A percentile compares a stretch with the other conserved stretches of the same genome.
Conservation (phyloP, 257 asterid genomes). For the Buddleja alternifolia region DNA sequence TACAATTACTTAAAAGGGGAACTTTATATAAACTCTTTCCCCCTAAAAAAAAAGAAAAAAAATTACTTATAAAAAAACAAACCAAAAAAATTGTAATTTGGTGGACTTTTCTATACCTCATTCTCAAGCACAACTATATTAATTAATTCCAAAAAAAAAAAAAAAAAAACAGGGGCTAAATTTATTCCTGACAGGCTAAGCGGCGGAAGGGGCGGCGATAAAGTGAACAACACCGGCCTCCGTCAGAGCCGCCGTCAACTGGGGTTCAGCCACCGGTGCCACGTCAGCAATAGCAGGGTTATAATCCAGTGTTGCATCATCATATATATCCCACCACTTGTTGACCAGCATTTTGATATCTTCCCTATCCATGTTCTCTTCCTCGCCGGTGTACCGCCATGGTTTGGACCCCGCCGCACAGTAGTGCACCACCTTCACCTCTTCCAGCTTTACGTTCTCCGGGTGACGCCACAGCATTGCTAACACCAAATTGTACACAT, state of each 20-base stretch:
- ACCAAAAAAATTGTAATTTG: too few relatives aligned
- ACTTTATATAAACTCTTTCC: too few relatives aligned
- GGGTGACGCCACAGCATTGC: slow-evolving; percentile 72
- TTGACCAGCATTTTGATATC: slow-evolving; percentile 47
- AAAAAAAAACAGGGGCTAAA: background rate
- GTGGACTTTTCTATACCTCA: too few relatives aligned
- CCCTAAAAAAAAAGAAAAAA: too few relatives aligned
- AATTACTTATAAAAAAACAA: too few relatives aligned
- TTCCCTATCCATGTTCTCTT: slow-evolving; percentile 47
- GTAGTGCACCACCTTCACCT: slow-evolving; percentile 64
- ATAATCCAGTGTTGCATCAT: slow-evolving; percentile 44
- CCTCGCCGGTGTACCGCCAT: slow-evolving; percentile 60
- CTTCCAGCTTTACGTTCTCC: slow-evolving; percentile 45
- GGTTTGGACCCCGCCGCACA: slow-evolving; percentile 66
- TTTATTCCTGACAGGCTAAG: slow-evolving; percentile 26
- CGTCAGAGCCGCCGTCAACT: slow-evolving; percentile 28
- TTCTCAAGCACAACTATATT: too few relatives aligned
- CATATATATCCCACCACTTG: slow-evolving; percentile 48
- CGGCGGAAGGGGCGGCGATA: slow-evolving; percentile 64
- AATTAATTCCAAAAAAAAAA: background rate
- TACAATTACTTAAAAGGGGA: too few relatives aligned
- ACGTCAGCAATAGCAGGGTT: slow-evolving; percentile 4
- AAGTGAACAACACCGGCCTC: slow-evolving; percentile 38
- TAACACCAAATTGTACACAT: slow-evolving; percentile 47
- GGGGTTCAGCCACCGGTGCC: background rate